Evolutionary conservation across 2,329 filamentous ascomycete species (phyloP).

Genomic region (Neofusicoccum sp.): DNA sequence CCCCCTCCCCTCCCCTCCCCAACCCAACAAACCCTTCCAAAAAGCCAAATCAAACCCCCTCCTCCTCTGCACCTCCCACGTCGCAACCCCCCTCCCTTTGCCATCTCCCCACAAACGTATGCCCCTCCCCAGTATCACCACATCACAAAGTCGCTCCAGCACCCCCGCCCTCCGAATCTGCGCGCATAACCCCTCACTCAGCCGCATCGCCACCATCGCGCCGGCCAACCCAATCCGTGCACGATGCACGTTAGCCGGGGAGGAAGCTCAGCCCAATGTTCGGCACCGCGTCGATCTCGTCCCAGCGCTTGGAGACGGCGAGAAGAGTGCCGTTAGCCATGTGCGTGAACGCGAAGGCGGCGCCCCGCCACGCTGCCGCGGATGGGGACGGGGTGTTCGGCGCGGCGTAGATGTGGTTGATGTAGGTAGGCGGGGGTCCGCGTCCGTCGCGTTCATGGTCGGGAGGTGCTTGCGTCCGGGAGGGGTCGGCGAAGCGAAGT

Average conservation of each 20-base stretch:
- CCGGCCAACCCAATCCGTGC: slow-evolving; percentile 41
- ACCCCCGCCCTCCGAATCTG: slow-evolving; percentile 35
- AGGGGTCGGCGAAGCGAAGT: slow-evolving; percentile 34
- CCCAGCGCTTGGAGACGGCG: slow-evolving; percentile 26
- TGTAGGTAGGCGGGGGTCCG: slow-evolving; percentile 30
- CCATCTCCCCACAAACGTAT: slow-evolving; percentile 49
- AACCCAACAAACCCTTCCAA: slow-evolving; percentile 31
- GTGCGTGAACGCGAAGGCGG: slow-evolving; percentile 46
- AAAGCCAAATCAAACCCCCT: slow-evolving; percentile 50
- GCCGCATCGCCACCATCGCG: slow-evolving; percentile 41
- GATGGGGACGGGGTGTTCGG: slow-evolving; percentile 41
- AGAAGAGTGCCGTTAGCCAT: slow-evolving; percentile 46
- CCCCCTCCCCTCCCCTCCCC: neutral
- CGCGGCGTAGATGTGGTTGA: slow-evolving; percentile 39
- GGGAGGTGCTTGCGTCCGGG: slow-evolving; percentile 40
- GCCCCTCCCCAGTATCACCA: slow-evolving; percentile 45
- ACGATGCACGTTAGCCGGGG: slow-evolving; percentile 46
- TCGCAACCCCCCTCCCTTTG: slow-evolving; percentile 38
- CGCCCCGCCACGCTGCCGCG: slow-evolving; percentile 42
- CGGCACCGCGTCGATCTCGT: slow-evolving; percentile 38
- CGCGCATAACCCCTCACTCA: slow-evolving; percentile 38
- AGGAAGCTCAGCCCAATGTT: slow-evolving; percentile 35
- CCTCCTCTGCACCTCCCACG: slow-evolving; percentile 36
- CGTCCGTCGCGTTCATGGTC: slow-evolving; percentile 22
- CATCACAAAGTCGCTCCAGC: slow-evolving; percentile 39